phyloP scores from a whole-genome alignment of 495 filamentous ascomycete species.

The Lasiosphaeriaceae sp. region DNA sequence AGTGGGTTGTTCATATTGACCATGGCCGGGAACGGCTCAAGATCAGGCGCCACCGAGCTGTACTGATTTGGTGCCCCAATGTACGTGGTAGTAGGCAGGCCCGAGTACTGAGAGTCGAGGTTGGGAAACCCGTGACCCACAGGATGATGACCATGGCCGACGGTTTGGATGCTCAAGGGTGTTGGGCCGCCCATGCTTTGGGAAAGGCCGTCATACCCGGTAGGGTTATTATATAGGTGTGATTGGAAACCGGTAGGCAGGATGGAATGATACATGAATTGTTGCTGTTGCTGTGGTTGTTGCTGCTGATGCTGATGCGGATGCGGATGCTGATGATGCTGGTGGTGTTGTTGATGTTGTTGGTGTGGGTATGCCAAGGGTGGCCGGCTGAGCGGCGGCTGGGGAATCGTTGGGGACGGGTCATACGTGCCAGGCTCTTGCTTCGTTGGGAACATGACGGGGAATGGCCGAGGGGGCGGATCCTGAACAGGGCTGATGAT shows the following conservation, averaged over 20 bases:
- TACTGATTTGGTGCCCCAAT: background rate
- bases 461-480: slow-evolving; percentile 39
- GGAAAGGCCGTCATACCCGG: slow-evolving; percentile 6
- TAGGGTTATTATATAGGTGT: slow-evolving; percentile 5
- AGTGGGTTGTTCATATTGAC: background rate
- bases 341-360: background rate
- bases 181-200: slow-evolving; percentile 3
- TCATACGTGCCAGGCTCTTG: slow-evolving; percentile 26
- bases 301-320: background rate
- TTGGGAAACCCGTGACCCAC: slow-evolving; percentile 8
- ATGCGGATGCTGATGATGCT: background rate
- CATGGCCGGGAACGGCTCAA: background rate
- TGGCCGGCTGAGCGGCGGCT: slow-evolving; percentile 4
- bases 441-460: slow-evolving; percentile 29
- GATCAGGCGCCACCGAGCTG: background rate
- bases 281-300: slow-evolving; percentile 3
- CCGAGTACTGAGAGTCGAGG: slow-evolving; percentile 18
- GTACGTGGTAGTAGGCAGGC: slow-evolving; percentile 18
- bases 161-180: background rate
- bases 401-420: slow-evolving; percentile 4
- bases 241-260: slow-evolving; percentile 7
- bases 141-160: background rate
- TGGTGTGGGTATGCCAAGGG: slow-evolving; percentile 3
- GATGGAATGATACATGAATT: slow-evolving; percentile 10
- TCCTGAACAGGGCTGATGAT: slow-evolving; percentile 62